Evolutionary conservation across 306 rosid species (phyloP).

Genomic region (Malus domestica): ASM211411v1 NC_041804.1:1442001-1442500

Average conservation of each 20-base stretch:
- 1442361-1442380: neutral
- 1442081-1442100: neutral
- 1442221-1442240: neutral
- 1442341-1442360: neutral
- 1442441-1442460: neutral
- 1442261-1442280: neutral
- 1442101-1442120: too few relatives aligned
- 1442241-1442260: neutral
- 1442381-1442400: neutral
- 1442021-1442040: neutral
- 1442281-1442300: neutral
- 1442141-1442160: neutral
- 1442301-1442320: neutral
- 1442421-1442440: neutral
- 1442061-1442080: neutral
- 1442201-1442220: neutral
- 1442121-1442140: neutral
- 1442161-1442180: neutral
- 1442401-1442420: constrained; percentile 2
- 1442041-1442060: neutral
- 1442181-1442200: neutral
- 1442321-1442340: neutral
- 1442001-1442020: too few relatives aligned
- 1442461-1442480: neutral
- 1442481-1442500: neutral